Evolutionary conservation across 2,329 filamentous ascomycete genomes (phyloP), one percentile per base, ranked within the genome.

Genomic region (Trichophyton rubrum): DNA sequence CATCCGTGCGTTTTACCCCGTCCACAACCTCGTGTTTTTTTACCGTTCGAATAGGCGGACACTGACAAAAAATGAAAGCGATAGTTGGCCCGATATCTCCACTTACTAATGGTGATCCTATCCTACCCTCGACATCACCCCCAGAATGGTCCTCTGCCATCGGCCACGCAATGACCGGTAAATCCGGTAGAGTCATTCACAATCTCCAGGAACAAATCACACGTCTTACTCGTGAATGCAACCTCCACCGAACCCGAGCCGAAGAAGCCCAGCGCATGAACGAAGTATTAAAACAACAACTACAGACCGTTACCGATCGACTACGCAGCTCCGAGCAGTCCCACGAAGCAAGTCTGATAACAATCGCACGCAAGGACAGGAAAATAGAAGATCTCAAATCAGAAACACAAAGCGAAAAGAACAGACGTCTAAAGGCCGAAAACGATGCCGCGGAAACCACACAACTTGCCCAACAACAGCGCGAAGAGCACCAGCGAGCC

Each of bases 161-260:
- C 30, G 77, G 77, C 11, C 76, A 78, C 62, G 77, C 77, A 40
- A 73, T 75, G 24, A 76, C 74, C 6, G 77, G 77, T 43, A 79
- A 79, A 66, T 79, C 77, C 2, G 77, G 77, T 30, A 74, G 77
- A 40, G 77, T 79, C 20, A 79, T 79, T 59, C 77, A 79, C 62
- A 75, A 76, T 60, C 67, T 79, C 38, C 77, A 79, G 66, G 76
- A 76, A 63, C 77, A 79, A 55, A 79, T 79, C 62, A 77, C 78
- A 30, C 75, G 77, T 24, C 65, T 79, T 45, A 77, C 74, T 9
- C 73, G 77, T 17, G 77, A 79, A 62, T 75, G 73, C 63, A 74
- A 71, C 57, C 66, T 79, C 22, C 73, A 76, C 61, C 74, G 73
- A 62, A 76, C 72, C 35, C 73, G 73, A 13, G 73, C 73, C 6